These are phyloP conservation scores for Lactarius hatsudake DNA, from an alignment of 768 basidiomycete species.

Conservation along the genomic window DNA sequence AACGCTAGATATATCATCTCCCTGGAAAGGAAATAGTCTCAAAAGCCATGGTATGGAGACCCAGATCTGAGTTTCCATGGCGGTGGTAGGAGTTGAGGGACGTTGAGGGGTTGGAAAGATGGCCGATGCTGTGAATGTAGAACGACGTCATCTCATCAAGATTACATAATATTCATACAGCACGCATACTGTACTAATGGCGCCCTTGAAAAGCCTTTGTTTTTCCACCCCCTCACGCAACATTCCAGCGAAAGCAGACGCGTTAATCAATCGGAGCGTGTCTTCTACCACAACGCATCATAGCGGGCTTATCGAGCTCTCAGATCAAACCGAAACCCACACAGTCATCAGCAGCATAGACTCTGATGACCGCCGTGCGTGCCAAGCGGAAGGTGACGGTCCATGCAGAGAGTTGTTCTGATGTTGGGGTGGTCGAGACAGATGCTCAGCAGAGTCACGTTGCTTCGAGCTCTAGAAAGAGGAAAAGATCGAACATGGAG, in stretches of 20 bases:
- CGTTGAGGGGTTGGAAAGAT: too few relatives aligned
- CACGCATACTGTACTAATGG: too few relatives aligned
- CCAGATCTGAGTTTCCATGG: too few relatives aligned
- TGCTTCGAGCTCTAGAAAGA: conserved; percentile 8
- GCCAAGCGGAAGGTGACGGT: conserved; percentile 20
- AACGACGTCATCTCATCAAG: too few relatives aligned
- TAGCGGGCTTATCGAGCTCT: not conserved
- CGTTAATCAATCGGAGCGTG: not conserved
- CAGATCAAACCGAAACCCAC: conserved; percentile 12
- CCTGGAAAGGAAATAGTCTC: too few relatives aligned
- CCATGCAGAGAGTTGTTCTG: conserved; percentile 12
- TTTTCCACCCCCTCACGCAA: conserved; percentile 14
- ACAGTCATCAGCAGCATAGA: conserved; percentile 29
- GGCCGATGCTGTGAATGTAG: too few relatives aligned
- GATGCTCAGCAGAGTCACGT: not conserved
- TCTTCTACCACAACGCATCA: conserved; percentile 10
- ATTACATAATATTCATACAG: too few relatives aligned
- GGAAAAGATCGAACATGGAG: conserved; percentile 8
- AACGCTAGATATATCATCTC: too few relatives aligned
- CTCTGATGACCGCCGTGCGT: conserved; percentile 27
- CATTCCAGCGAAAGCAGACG: conserved; percentile 15
- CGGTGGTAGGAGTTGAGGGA: too few relatives aligned
- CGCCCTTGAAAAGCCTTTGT: too few relatives aligned
- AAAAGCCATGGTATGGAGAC: too few relatives aligned
- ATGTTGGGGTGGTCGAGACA: conserved; percentile 27